phyloP scores from a whole-genome alignment of 2,329 filamentous ascomycete genomes.

The Tetracladium maxilliforme region DNA sequence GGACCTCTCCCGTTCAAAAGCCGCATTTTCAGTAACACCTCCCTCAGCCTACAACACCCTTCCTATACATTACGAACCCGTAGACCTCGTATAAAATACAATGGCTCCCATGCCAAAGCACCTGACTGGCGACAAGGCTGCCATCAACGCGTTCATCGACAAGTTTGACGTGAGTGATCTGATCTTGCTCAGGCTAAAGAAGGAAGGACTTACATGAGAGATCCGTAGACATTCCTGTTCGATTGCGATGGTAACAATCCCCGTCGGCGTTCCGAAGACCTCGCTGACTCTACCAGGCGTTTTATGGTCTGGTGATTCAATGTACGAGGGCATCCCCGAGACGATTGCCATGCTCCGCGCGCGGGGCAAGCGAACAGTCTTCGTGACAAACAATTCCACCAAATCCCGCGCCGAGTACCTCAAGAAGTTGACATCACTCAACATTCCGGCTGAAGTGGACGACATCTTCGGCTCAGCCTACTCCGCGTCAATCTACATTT shows the following conservation, averaged over 20 bases:
- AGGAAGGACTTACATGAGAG: slow-evolving; percentile 9
- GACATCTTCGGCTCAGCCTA: slow-evolving; percentile 96
- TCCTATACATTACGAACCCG: too few relatives aligned
- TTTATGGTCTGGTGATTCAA: slow-evolving; percentile 86
- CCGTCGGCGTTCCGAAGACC: slow-evolving; percentile 1
- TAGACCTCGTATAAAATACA: neutral
- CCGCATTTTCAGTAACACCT: neutral
- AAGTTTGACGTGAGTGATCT: slow-evolving; percentile 70
- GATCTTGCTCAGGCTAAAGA: slow-evolving; percentile 4
- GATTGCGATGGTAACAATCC: slow-evolving; percentile 77
- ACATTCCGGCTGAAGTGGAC: slow-evolving; percentile 66
- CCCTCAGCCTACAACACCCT: too few relatives aligned
- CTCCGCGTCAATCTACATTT: slow-evolving; percentile 90
- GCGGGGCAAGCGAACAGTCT: slow-evolving; percentile 77
- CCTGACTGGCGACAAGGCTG: slow-evolving; percentile 65
- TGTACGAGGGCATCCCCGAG: slow-evolving; percentile 75
- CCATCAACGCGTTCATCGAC: slow-evolving; percentile 72
- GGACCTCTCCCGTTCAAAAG: too few relatives aligned
- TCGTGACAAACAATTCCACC: slow-evolving; percentile 98
- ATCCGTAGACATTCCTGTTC: slow-evolving; percentile 73
- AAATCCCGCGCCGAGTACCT: slow-evolving; percentile 88
- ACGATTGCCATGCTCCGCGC: slow-evolving; percentile 71
- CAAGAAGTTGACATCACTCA: slow-evolving; percentile 73
- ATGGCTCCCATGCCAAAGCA: slow-evolving; percentile 33
- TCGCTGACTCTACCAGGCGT: slow-evolving; percentile 46